Percentiles rank a stretch among this genome's conserved stretches.
phyloP scores from a whole-genome alignment of 176 grass and related monocot genomes.

The Avena atlantica region DNA sequence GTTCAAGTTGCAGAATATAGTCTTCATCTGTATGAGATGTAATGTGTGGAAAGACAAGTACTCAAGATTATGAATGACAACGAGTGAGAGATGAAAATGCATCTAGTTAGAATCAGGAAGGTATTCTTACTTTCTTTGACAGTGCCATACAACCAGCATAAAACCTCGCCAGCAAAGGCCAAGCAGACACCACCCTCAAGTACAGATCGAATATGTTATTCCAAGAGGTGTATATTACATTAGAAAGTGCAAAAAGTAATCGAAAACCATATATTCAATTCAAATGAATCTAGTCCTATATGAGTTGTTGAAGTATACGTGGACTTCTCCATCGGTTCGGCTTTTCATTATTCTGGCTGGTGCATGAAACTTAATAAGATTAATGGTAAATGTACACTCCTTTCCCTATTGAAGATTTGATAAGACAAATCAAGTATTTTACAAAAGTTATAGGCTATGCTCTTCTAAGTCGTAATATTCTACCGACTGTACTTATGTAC shows the following conservation, averaged over 20 bases:
- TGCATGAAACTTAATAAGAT: too few species aligned
- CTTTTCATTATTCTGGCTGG: too few species aligned
- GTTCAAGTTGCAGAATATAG: slow-evolving; percentile 84
- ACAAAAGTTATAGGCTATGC: background rate
- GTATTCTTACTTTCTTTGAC: slow-evolving; percentile 82
- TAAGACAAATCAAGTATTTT: background rate
- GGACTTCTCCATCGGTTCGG: too few species aligned
- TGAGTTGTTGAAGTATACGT: background rate
- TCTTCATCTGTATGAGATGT: slow-evolving; percentile 74
- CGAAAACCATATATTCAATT: slow-evolving; percentile 1
- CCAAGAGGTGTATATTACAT: background rate
- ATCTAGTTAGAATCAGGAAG: slow-evolving; percentile 31
- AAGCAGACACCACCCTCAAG: slow-evolving; percentile 86
- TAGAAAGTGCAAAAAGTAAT: background rate
- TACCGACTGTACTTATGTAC: too few species aligned
- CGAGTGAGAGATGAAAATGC: background rate
- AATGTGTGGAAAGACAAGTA: background rate
- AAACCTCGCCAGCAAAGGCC: slow-evolving; percentile 93
- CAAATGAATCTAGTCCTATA: slow-evolving; percentile 11
- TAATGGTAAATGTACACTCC: background rate
- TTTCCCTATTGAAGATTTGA: slow-evolving; percentile 20
- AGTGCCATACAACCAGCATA: slow-evolving; percentile 97
- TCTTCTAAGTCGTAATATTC: too few species aligned
- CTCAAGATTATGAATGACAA: slow-evolving; percentile 6
- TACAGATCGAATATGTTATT: slow-evolving; percentile 22